These are phyloP conservation scores for Apium graveolens DNA, from an alignment of 129 eudicot genomes.

Conservation along the genomic window DNA sequence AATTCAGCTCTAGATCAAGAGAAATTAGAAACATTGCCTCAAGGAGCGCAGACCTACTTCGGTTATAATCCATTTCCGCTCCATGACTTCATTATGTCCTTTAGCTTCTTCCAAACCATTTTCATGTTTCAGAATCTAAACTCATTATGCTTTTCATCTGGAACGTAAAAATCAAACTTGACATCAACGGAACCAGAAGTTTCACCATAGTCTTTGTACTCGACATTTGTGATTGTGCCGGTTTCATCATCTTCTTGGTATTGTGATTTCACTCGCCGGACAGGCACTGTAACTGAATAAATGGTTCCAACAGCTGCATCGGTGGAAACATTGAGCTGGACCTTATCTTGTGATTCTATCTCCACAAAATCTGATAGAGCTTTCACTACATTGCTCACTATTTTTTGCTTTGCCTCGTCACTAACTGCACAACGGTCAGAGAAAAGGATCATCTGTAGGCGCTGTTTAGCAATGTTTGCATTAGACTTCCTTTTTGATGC, in stretches of 20 bases:
- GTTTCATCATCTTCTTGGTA: slow-evolving; percentile 58
- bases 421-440: slow-evolving; percentile 94
- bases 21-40: not conserved
- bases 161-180: slow-evolving; percentile 72
- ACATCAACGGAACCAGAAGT: slow-evolving; percentile 84
- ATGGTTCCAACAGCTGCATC: slow-evolving; percentile 77
- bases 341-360: slow-evolving; percentile 88
- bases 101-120: not conserved
- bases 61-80: not conserved
- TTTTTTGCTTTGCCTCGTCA: slow-evolving; percentile 79
- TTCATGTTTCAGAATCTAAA: slow-evolving; percentile 19
- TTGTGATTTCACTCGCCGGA: slow-evolving; percentile 65
- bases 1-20: not conserved
- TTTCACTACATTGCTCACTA: slow-evolving; percentile 66
- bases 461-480: slow-evolving; percentile 80
- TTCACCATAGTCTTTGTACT: slow-evolving; percentile 71
- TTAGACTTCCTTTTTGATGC: slow-evolving; percentile 45
- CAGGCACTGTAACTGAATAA: slow-evolving; percentile 88
- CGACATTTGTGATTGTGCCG: slow-evolving; percentile 56
- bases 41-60: not conserved
- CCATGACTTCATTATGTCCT: not conserved
- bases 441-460: slow-evolving; percentile 83
- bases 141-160: slow-evolving; percentile 40
- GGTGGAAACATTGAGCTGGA: slow-evolving; percentile 75
- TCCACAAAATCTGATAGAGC: slow-evolving; percentile 82